These are phyloP conservation scores for Elongisporangium undulatum DNA, from an alignment of 352 stramenopile genomes.

Conservation along the genomic window DNA sequence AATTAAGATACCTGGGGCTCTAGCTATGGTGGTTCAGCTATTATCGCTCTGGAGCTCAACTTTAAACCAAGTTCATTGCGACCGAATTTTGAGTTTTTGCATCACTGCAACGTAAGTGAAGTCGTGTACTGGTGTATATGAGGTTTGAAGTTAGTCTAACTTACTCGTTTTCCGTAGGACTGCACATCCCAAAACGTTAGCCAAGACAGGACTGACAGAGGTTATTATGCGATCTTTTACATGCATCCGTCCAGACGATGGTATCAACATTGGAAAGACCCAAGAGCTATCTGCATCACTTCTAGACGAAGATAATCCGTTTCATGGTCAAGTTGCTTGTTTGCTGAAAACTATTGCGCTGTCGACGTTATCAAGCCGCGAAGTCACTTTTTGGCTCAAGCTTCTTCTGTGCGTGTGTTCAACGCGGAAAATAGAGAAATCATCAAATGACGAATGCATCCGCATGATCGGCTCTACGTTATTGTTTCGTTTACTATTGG, in stretches of 20 bases:
- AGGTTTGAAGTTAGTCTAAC: neutral
- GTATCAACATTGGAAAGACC: neutral
- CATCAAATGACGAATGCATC: neutral
- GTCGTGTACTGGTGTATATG: neutral
- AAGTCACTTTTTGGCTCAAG: constrained; percentile 21
- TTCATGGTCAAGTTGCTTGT: constrained; percentile 9
- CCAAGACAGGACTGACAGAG: constrained; percentile 1
- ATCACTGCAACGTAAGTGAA: neutral
- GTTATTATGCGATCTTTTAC: constrained; percentile 30
- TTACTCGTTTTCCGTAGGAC: neutral
- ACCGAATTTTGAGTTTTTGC: neutral
- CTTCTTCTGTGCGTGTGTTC: constrained; percentile 12
- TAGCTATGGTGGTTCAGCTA: neutral
- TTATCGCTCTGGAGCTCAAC: neutral
- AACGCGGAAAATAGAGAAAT: constrained; percentile 8
- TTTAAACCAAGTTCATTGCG: neutral
- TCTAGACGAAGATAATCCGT: constrained; percentile 21
- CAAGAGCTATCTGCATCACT: constrained; percentile 15
- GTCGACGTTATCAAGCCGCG: constrained; percentile 12
- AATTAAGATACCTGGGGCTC: neutral
- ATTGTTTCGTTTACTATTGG: neutral
- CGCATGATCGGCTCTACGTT: neutral
- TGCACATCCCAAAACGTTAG: neutral
- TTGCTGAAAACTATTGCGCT: constrained; percentile 19
- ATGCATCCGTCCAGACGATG: neutral